Evolutionary conservation across 768 basidiomycete species (phyloP).

Genomic region (Cubamyces lactineus): DNA sequence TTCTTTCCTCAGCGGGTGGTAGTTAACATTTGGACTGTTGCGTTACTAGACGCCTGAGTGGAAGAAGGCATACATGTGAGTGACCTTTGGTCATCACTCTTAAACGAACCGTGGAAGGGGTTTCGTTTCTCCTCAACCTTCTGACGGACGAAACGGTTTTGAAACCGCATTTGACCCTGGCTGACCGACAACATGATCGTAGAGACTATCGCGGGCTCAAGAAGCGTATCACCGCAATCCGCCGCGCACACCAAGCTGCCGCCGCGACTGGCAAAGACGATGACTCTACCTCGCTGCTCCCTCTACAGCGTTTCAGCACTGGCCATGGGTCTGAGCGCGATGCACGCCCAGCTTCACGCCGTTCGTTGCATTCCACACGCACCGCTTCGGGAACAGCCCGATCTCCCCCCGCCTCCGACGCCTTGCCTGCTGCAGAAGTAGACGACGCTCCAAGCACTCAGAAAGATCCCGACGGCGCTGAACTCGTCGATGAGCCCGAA

Average conservation of each 20-base stretch:
- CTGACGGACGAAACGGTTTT: no score
- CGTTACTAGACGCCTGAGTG: slow-evolving; percentile 20
- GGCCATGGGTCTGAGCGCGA: slow-evolving; percentile 2
- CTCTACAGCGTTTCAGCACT: slow-evolving; percentile 7
- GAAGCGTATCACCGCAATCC: slow-evolving; percentile 61
- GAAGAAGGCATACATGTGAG: slow-evolving; percentile 50
- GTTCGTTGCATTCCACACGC: background rate
- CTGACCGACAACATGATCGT: slow-evolving; percentile 5
- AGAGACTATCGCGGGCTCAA: slow-evolving; percentile 79
- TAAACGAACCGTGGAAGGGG: no score
- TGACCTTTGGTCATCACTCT: background rate
- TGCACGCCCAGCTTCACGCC: background rate
- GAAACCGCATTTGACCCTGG: background rate
- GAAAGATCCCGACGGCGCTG: background rate
- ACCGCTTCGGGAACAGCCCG: background rate
- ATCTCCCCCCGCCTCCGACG: background rate
- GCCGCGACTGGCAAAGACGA: background rate
- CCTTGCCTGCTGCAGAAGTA: background rate
- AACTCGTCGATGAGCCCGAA: background rate
- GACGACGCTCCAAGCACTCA: background rate
- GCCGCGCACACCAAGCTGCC: slow-evolving; percentile 27
- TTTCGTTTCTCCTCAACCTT: no score
- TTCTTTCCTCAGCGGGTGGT: background rate
- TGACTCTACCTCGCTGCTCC: slow-evolving; percentile 1
- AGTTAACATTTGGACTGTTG: no score